A percentile compares a stretch with the other conserved stretches of the same genome.
Evolutionary conservation across 2,329 filamentous ascomycete species (phyloP).

Genomic region (Xylaria multiplex): DNA sequence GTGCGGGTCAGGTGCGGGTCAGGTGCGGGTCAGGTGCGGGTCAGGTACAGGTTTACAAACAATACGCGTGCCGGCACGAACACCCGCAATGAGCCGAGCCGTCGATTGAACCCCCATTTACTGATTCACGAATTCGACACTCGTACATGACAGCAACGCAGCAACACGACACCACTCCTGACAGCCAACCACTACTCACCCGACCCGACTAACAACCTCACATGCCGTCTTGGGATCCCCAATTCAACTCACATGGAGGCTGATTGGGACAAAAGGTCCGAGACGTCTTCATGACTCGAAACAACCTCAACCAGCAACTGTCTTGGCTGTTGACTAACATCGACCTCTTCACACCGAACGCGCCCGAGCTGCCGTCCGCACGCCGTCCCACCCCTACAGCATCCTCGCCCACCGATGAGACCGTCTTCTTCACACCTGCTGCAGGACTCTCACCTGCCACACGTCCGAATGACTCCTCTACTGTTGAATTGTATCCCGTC

Average conservation of each 20-base stretch:
- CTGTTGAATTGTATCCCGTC: constrained; percentile 39
- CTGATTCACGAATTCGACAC: background rate
- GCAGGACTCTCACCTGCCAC: constrained; percentile 35
- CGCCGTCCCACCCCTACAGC: constrained; percentile 41
- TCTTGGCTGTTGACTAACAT: constrained; percentile 66
- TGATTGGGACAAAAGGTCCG: constrained; percentile 51
- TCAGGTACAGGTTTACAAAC: background rate
- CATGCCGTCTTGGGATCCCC: constrained; percentile 34
- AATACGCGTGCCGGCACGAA: constrained; percentile 21
- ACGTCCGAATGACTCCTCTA: constrained; percentile 33
- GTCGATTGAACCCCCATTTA: background rate
- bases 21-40: constrained; percentile 6
- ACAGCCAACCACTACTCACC: constrained; percentile 18
- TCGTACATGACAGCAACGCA: background rate
- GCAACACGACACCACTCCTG: background rate
- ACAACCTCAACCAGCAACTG: constrained; percentile 67
- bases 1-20: constrained; percentile 11
- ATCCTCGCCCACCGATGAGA: constrained; percentile 42
- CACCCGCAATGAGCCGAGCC: background rate
- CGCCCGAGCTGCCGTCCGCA: constrained; percentile 52
- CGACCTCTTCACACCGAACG: constrained; percentile 53
- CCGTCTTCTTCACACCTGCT: constrained; percentile 38
- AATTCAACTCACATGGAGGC: constrained; percentile 47
- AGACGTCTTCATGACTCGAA: constrained; percentile 68
- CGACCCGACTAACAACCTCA: constrained; percentile 2